Evolutionary conservation across 1,139 yeast species (phyloP).

Genomic region (Debaryomyces sp.): DNA sequence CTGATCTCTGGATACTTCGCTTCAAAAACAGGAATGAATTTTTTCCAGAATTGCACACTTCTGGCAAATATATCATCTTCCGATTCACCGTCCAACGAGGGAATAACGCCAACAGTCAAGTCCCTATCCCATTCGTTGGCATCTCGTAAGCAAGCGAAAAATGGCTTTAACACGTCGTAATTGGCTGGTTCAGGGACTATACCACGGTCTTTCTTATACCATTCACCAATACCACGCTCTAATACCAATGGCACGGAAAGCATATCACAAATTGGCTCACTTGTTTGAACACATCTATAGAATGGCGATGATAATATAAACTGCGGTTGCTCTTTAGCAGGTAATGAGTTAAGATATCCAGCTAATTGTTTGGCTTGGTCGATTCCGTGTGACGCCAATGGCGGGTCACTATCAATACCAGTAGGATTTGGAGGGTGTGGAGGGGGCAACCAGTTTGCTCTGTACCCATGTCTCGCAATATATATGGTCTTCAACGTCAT

Average conservation of each 20-base stretch:
- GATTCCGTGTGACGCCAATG: constrained; percentile 76
- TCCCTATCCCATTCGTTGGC: constrained; percentile 47
- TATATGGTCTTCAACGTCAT: constrained; percentile 52
- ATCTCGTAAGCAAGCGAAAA: constrained; percentile 52
- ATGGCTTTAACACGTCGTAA: constrained; percentile 45
- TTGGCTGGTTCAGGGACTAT: constrained; percentile 63
- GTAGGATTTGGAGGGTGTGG: constrained; percentile 80
- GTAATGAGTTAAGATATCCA: constrained; percentile 42
- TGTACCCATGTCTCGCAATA: constrained; percentile 71
- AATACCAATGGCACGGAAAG: constrained; percentile 59
- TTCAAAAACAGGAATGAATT: constrained; percentile 56
- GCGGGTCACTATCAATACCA: constrained; percentile 81
- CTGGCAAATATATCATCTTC: constrained; percentile 63
- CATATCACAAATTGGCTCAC: constrained; percentile 62
- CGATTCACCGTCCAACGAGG: constrained; percentile 62
- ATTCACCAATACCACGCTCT: constrained; percentile 76
- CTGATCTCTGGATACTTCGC: constrained; percentile 54
- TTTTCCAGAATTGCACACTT: constrained; percentile 49
- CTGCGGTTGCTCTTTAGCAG: constrained; percentile 54
- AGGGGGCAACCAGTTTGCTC: constrained; percentile 80
- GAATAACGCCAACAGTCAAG: constrained; percentile 50
- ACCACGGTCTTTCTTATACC: constrained; percentile 60
- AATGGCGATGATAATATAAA: constrained; percentile 79
- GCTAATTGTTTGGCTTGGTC: constrained; percentile 80
- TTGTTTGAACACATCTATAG: constrained; percentile 86